Conservation (phyloP, 768 basidiomycete species). For the Russula compacta region DNA sequence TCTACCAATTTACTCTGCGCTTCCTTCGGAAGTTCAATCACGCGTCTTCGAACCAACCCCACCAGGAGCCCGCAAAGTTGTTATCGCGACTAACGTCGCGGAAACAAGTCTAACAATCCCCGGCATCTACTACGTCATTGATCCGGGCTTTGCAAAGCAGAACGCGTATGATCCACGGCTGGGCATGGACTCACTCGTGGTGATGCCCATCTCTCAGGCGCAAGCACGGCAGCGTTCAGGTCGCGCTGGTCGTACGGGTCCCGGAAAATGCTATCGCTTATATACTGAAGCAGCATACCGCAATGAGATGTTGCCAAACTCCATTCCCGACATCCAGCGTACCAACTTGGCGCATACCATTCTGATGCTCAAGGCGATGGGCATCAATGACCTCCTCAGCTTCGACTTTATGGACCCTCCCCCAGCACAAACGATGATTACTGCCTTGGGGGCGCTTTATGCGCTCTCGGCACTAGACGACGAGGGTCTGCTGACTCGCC, state of each 20-base stretch:
- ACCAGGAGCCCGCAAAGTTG: constrained; percentile 96
- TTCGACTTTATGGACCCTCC: constrained; percentile 99
- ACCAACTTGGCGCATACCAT: constrained; percentile 91
- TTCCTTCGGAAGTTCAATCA: constrained; percentile 97
- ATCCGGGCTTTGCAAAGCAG: constrained; percentile 98
- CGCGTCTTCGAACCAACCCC: constrained; percentile 97
- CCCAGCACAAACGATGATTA: constrained; percentile 92
- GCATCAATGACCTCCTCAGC: constrained; percentile 92
- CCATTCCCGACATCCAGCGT: constrained; percentile 96
- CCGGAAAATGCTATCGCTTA: constrained; percentile 95
- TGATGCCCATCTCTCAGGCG: constrained; percentile 98
- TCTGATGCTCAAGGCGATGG: constrained; percentile 96
- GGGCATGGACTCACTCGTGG: constrained; percentile 98
- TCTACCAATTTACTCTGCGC: constrained; percentile 94
- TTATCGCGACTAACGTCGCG: constrained; percentile 98
- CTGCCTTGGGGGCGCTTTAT: constrained; percentile 89
- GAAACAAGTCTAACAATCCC: constrained; percentile 98
- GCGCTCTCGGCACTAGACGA: constrained; percentile 95
- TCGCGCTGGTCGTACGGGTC: constrained; percentile 95
- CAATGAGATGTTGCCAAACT: constrained; percentile 97
- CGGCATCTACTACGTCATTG: constrained; percentile 98
- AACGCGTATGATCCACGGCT: constrained; percentile 96
- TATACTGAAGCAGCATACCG: constrained; percentile 98
- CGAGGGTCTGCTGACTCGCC: constrained; percentile 86
- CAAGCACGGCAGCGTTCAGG: constrained; percentile 94